Percentiles rank a stretch among this genome's conserved stretches.
phyloP scores from a whole-genome alignment of 2,329 filamentous ascomycete species.

The Aspergillus ibericus region DNA sequence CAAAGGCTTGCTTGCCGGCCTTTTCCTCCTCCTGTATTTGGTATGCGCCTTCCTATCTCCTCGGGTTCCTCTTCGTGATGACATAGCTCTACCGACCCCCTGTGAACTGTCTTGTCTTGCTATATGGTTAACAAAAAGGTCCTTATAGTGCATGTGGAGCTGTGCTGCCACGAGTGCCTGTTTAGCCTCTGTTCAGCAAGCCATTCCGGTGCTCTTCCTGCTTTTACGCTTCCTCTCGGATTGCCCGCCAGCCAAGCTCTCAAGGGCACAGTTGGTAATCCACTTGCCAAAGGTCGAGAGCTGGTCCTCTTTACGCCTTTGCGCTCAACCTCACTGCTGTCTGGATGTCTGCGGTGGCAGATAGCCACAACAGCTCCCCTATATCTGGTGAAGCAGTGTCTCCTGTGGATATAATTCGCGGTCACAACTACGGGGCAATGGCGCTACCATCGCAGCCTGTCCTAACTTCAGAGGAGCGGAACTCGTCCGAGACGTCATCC shows the following conservation, averaged over 20 bases:
- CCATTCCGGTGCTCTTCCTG: not conserved
- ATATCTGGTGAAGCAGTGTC: slow-evolving; percentile 38
- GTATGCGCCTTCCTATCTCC: not conserved
- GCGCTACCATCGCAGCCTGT: slow-evolving; percentile 28
- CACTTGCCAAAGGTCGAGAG: slow-evolving; percentile 26
- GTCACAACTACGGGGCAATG: slow-evolving; percentile 33
- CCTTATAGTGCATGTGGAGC: not conserved
- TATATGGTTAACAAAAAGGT: not conserved
- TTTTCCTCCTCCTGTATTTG: not conserved
- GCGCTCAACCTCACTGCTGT: not conserved
- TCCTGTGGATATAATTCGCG: slow-evolving; percentile 40
- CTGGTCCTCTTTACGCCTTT: slow-evolving; percentile 36
- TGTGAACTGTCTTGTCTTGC: not conserved
- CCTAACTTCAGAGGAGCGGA: slow-evolving; percentile 25
- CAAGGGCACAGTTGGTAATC: not conserved
- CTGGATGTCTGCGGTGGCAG: slow-evolving; percentile 27
- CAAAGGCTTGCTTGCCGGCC: not conserved
- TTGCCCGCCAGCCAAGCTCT: not conserved
- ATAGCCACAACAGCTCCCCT: slow-evolving; percentile 29
- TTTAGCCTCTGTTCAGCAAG: not conserved
- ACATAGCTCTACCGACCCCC: not conserved
- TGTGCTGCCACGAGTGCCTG: not conserved
- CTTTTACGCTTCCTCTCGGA: not conserved
- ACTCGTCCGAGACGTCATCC: slow-evolving; percentile 32
- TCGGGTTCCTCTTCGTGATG: not conserved